Evolutionary conservation across 2,329 filamentous ascomycete species (phyloP).

Genomic region (Claviceps quebecensis): DNA sequence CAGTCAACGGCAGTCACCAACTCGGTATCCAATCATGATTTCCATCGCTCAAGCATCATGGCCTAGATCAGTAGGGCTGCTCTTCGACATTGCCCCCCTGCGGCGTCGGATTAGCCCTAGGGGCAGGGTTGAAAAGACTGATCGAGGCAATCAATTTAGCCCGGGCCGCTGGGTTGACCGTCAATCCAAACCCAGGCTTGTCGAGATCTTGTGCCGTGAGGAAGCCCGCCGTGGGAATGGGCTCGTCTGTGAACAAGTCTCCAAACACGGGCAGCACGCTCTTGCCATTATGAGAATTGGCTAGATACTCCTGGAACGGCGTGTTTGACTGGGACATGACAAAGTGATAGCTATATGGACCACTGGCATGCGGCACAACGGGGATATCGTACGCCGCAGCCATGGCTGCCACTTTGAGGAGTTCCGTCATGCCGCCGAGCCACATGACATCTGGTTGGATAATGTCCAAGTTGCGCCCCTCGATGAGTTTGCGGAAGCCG

Average conservation of each 20-base stretch:
- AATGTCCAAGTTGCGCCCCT: slow-evolving; percentile 84
- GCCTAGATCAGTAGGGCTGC: not conserved
- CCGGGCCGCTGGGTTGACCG: slow-evolving; percentile 62
- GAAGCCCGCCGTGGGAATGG: slow-evolving; percentile 71
- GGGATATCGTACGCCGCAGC: slow-evolving; percentile 88
- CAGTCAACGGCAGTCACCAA: no score
- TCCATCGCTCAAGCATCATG: no score
- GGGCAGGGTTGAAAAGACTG: slow-evolving; percentile 54
- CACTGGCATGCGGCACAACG: slow-evolving; percentile 87
- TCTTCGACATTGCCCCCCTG: not conserved
- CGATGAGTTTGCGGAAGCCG: slow-evolving; percentile 87
- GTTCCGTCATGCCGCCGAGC: slow-evolving; percentile 84
- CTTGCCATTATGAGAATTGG: slow-evolving; percentile 83
- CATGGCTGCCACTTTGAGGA: slow-evolving; percentile 78
- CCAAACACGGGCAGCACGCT: slow-evolving; percentile 86
- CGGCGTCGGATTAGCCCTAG: slow-evolving; percentile 30
- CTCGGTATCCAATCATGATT: no score
- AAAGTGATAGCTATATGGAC: slow-evolving; percentile 92
- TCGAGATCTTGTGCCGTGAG: slow-evolving; percentile 69
- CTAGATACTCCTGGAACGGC: slow-evolving; percentile 91
- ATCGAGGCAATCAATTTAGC: slow-evolving; percentile 62
- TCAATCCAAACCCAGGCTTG: slow-evolving; percentile 81
- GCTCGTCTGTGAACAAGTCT: slow-evolving; percentile 80
- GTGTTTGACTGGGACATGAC: slow-evolving; percentile 87
- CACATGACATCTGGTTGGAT: slow-evolving; percentile 97